Conservation (phyloP, 352 stramenopile species). For the Pythium inflatum region DNA sequence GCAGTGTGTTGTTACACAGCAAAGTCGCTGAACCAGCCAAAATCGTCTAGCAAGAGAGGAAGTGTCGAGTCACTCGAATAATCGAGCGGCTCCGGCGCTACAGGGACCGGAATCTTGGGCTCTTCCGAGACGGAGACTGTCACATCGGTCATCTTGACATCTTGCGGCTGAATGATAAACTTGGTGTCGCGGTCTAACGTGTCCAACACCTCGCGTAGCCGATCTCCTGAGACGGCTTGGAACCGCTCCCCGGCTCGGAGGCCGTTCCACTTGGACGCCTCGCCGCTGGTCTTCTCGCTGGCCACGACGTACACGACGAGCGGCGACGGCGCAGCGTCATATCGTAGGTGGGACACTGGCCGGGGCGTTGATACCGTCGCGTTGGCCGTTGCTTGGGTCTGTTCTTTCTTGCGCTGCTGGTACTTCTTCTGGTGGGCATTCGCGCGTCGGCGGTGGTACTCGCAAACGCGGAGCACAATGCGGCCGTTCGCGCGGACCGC, state of each 20-base stretch:
- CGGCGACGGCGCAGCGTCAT: not conserved
- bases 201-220: not conserved
- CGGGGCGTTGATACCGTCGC: not conserved
- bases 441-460: slow-evolving; percentile 3
- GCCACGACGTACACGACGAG: slow-evolving; percentile 1
- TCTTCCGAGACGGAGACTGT: not conserved
- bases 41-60: not conserved
- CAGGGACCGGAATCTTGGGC: not conserved
- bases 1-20: too few relatives aligned
- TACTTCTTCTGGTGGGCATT: slow-evolving; percentile 6
- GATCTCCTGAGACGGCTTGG: not conserved
- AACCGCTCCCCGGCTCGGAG: slow-evolving; percentile 2
- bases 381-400: not conserved
- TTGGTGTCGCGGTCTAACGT: not conserved
- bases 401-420: not conserved
- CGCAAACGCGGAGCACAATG: not conserved
- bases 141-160: not conserved
- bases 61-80: not conserved
- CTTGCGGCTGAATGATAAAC: not conserved
- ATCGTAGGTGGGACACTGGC: too few relatives aligned
- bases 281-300: not conserved
- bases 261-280: not conserved
- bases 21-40: not conserved
- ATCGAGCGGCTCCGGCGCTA: not conserved
- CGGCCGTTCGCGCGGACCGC: not conserved